phyloP scores from a whole-genome alignment of 2,329 filamentous ascomycete species.

The Zymoseptoria crescenta region DNA sequence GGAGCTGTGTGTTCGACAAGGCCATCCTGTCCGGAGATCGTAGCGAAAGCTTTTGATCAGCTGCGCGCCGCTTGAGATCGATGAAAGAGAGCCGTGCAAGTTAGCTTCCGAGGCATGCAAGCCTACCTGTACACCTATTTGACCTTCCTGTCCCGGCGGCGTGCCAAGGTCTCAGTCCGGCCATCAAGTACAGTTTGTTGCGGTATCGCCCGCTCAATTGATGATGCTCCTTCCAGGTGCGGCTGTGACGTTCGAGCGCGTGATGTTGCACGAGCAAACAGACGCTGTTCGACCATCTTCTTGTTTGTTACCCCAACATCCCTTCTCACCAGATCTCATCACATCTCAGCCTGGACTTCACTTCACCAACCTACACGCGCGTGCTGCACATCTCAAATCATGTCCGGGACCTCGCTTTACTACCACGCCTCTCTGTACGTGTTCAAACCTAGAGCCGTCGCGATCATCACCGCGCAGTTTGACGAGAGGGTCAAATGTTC shows the following conservation, averaged over 20 bases:
- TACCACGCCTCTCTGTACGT: conserved; percentile 23
- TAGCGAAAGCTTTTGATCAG: too few relatives aligned
- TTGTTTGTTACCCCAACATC: background rate
- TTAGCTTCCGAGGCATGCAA: too few relatives aligned
- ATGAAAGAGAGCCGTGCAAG: too few relatives aligned
- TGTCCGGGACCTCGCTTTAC: conserved; percentile 18
- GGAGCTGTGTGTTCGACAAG: too few relatives aligned
- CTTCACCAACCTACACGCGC: background rate
- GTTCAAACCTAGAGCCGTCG: conserved; percentile 16
- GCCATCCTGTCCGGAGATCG: too few relatives aligned
- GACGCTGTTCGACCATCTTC: background rate
- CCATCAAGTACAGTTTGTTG: too few relatives aligned
- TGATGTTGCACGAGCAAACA: background rate
- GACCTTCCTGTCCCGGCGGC: background rate
- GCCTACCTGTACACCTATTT: background rate
- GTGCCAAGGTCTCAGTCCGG: background rate
- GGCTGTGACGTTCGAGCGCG: background rate
- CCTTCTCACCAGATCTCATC: background rate
- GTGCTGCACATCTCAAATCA: conserved; percentile 3
- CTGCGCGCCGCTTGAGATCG: too few relatives aligned
- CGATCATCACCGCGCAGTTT: conserved; percentile 18
- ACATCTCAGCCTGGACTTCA: background rate
- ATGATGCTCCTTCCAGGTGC: background rate
- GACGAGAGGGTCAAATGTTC: conserved; percentile 13
- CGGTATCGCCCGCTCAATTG: background rate